These are phyloP conservation scores for Xerocomus brunneocitrinus DNA, from an alignment of 768 basidiomycete genomes.

Conservation along the genomic window DNA sequence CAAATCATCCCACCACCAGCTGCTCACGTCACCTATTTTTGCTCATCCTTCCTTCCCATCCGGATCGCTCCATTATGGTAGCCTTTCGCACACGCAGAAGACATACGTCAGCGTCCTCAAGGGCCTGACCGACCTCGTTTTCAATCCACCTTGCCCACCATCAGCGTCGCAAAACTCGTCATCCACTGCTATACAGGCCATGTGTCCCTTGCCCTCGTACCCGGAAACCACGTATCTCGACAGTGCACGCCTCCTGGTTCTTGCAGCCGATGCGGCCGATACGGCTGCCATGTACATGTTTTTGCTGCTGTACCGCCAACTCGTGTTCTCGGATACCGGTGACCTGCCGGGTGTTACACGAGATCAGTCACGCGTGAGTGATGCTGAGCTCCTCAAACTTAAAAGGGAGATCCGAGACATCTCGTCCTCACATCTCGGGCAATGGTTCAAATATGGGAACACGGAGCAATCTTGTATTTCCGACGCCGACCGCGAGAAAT, in stretches of 20 bases:
- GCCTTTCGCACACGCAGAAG: constrained; percentile 39
- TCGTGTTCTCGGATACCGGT: constrained; percentile 48
- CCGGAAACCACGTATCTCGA: constrained; percentile 85
- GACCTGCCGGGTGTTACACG: constrained; percentile 27
- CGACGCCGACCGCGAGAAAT: constrained; percentile 44
- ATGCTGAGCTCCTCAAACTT: constrained; percentile 51
- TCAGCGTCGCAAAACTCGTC: constrained; percentile 29
- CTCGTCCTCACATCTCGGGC: constrained; percentile 52
- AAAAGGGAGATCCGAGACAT: constrained; percentile 77
- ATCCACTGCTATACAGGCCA: constrained; percentile 29
- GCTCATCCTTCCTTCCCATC: constrained; percentile 42
- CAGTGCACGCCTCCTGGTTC: constrained; percentile 57
- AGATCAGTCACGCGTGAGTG: constrained; percentile 40
- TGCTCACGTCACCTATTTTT: constrained; percentile 38
- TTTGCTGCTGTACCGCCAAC: constrained; percentile 73
- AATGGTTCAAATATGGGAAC: constrained; percentile 44
- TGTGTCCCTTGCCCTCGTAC: constrained; percentile 40
- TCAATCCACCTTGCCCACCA: constrained; percentile 46
- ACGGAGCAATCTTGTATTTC: constrained; percentile 21
- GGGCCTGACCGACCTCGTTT: constrained; percentile 63
- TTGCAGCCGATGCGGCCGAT: constrained; percentile 72
- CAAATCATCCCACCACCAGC: constrained; percentile 45
- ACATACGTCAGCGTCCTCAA: constrained; percentile 53
- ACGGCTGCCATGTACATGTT: constrained; percentile 75
- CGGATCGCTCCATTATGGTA: constrained; percentile 39